Evolutionary conservation across 495 filamentous ascomycete species (phyloP).

Genomic region (Xylaria venustula): DNA sequence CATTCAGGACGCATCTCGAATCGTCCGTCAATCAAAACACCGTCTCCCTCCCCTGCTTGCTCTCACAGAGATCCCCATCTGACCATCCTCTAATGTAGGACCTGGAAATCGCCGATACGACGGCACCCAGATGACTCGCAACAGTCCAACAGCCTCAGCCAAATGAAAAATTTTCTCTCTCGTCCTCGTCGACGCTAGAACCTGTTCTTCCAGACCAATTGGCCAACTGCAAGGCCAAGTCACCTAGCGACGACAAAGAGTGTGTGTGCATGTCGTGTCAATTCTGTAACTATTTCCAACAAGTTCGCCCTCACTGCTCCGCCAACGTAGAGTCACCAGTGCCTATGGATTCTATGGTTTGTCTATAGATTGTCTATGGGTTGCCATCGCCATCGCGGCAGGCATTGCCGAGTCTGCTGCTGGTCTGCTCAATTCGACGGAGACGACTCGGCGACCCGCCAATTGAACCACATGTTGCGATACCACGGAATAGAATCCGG

Average conservation of each 20-base stretch:
- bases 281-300: slow-evolving; percentile 3
- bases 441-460: neutral
- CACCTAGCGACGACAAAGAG: slow-evolving; percentile 5
- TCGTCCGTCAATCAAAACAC: neutral
- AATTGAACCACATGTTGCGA: slow-evolving; percentile 3
- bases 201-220: slow-evolving; percentile 7
- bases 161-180: slow-evolving; percentile 13
- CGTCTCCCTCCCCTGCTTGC: neutral
- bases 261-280: slow-evolving; percentile 13
- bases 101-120: no score
- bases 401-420: neutral
- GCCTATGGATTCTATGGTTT: neutral
- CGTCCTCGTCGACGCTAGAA: neutral
- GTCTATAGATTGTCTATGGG: no score
- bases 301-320: neutral
- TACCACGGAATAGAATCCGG: neutral
- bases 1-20: neutral
- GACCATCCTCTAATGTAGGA: neutral
- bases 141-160: neutral
- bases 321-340: neutral
- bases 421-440: neutral
- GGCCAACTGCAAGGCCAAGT: slow-evolving; percentile 14
- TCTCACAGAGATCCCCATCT: neutral
- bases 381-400: neutral
- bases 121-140: neutral